These are phyloP conservation scores for Bryoerythrophyllum caledonicum DNA, from an alignment of 225 moss, liverwort and hornwort species.

Conservation along the genomic window DNA sequence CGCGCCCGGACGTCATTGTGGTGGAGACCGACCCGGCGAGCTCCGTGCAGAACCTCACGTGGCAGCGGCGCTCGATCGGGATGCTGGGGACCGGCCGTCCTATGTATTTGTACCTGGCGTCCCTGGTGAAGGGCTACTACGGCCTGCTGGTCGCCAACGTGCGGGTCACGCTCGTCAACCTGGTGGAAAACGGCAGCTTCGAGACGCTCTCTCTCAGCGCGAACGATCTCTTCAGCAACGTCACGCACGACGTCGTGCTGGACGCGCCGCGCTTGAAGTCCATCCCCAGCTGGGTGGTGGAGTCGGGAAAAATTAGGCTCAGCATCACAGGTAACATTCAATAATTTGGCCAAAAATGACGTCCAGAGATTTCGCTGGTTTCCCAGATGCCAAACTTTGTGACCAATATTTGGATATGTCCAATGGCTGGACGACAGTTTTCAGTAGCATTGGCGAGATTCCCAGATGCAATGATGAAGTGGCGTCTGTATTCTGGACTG, in stretches of 20 bases:
- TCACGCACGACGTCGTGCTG: constrained; percentile 5
- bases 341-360: too few species aligned
- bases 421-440: too few species aligned
- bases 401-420: too few species aligned
- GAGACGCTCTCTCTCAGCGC: constrained; percentile 11
- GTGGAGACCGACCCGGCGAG: constrained; percentile 17
- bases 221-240: background rate
- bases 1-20: constrained; percentile 7
- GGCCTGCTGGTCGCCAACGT: constrained; percentile 68
- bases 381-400: too few species aligned
- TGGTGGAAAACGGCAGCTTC: constrained; percentile 84
- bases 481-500: too few species aligned
- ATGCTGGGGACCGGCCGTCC: constrained; percentile 50
- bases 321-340: constrained; percentile 4
- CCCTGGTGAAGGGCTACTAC: constrained; percentile 54
- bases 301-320: constrained; percentile 43
- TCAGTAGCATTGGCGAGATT: too few species aligned
- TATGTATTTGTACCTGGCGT: constrained; percentile 59
- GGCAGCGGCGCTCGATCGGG: constrained; percentile 31
- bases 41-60: constrained; percentile 27
- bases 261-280: constrained; percentile 11
- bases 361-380: too few species aligned
- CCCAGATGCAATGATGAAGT: too few species aligned
- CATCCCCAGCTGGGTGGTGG: constrained; percentile 49
- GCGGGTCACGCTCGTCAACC: constrained; percentile 41